Percentiles rank a stretch among this genome's conserved stretches.
Evolutionary conservation across 2,329 filamentous ascomycete genomes (phyloP).

Genomic region (Fusarium continuum): DNA sequence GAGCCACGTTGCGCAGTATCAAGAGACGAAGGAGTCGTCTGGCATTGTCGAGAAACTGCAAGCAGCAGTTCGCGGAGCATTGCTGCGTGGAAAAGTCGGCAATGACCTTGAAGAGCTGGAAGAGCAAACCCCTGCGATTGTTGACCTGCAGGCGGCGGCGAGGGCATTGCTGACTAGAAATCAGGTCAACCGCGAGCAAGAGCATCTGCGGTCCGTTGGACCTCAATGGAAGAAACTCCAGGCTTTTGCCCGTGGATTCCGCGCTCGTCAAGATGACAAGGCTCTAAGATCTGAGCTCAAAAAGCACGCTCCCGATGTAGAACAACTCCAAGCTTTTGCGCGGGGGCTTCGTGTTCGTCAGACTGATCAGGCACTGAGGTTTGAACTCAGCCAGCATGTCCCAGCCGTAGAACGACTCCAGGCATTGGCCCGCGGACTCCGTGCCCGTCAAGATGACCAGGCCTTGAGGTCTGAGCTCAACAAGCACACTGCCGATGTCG

Average conservation of each 20-base stretch:
- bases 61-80: slow-evolving; percentile 72
- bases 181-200: slow-evolving; percentile 60
- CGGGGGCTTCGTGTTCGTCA: slow-evolving; percentile 50
- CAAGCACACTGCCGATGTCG: slow-evolving; percentile 55
- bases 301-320: slow-evolving; percentile 54
- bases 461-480: slow-evolving; percentile 59
- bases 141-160: slow-evolving; percentile 70
- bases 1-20: slow-evolving; percentile 63
- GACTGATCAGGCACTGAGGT: slow-evolving; percentile 49
- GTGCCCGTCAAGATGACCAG: slow-evolving; percentile 28
- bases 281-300: slow-evolving; percentile 59
- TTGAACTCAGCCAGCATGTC: slow-evolving; percentile 58
- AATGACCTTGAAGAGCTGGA: slow-evolving; percentile 63
- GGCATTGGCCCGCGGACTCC: slow-evolving; percentile 57
- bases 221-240: slow-evolving; percentile 60
- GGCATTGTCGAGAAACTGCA: slow-evolving; percentile 68
- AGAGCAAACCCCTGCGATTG: slow-evolving; percentile 59
- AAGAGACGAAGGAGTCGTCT: slow-evolving; percentile 62
- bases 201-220: slow-evolving; percentile 60
- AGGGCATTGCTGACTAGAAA: slow-evolving; percentile 69
- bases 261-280: slow-evolving; percentile 55
- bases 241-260: slow-evolving; percentile 56
- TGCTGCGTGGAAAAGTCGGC: slow-evolving; percentile 66
- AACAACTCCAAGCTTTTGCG: slow-evolving; percentile 59
- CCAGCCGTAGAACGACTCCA: slow-evolving; percentile 58